Evolutionary conservation across 1,139 yeast species (phyloP).

Genomic region (Wickerhamiella infanticola): DNA sequence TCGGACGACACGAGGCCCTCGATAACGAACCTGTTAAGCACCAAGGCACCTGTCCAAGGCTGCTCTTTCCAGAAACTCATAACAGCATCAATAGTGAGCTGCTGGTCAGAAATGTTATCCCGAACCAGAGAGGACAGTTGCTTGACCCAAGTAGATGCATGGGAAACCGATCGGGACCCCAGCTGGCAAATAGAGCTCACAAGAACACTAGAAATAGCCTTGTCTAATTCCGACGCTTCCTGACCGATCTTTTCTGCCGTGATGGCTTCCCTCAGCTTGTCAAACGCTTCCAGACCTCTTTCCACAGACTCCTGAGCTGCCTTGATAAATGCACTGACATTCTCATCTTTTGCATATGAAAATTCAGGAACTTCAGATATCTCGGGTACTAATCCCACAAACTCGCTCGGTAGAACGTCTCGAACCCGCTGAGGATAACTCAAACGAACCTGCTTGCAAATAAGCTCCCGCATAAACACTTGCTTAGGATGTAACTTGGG

Average conservation of each 20-base stretch:
- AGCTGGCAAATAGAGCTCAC: conserved; percentile 64
- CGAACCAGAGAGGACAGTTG: conserved; percentile 40
- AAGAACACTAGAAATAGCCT: conserved; percentile 30
- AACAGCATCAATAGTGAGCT: conserved; percentile 26
- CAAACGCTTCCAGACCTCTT: conserved; percentile 24
- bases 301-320: conserved; percentile 21
- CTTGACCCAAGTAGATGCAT: conserved; percentile 56
- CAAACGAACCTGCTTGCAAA: conserved; percentile 69
- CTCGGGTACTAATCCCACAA: conserved; percentile 38
- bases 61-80: conserved; percentile 69
- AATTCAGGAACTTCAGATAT: conserved; percentile 35
- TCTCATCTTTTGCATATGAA: conserved; percentile 26
- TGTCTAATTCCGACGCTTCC: conserved; percentile 27
- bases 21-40: conserved; percentile 24
- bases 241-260: conserved; percentile 17
- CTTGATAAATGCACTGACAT: conserved; percentile 23
- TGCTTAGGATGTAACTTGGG: conserved; percentile 52
- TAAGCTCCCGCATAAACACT: conserved; percentile 60
- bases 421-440: conserved; percentile 55
- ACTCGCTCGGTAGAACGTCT: conserved; percentile 64
- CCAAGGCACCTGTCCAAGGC: conserved; percentile 65
- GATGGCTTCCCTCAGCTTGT: conserved; percentile 23
- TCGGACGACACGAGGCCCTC: conserved; percentile 40
- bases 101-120: conserved; percentile 25
- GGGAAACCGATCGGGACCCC: conserved; percentile 82